These are phyloP conservation scores for Claviceps fusiformis DNA, from an alignment of 2,329 filamentous ascomycete genomes.

Conservation along the genomic window DNA sequence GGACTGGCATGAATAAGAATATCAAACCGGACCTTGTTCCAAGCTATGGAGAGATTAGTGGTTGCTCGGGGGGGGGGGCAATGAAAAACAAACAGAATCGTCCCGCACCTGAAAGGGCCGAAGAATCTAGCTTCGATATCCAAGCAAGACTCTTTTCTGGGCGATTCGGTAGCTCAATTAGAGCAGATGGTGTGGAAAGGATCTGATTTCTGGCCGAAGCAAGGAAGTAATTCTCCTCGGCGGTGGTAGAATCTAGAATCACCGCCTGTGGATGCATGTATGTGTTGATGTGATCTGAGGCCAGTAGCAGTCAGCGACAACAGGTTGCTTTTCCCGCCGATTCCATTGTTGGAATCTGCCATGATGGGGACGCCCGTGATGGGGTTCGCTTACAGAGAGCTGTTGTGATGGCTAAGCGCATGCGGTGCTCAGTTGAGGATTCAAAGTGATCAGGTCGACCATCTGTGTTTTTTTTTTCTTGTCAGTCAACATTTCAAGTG, in stretches of 20 bases:
- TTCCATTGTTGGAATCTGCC: neutral
- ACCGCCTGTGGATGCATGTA: constrained; percentile 68
- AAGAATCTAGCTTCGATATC: constrained; percentile 64
- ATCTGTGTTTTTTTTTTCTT: constrained; percentile 32
- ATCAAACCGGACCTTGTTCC: constrained; percentile 68
- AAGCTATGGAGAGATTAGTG: constrained; percentile 35
- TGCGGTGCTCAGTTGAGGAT: constrained; percentile 55
- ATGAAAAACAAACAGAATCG: neutral
- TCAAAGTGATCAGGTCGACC: constrained; percentile 61
- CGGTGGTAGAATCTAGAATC: constrained; percentile 52
- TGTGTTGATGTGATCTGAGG: constrained; percentile 47
- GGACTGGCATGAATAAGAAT: constrained; percentile 68
- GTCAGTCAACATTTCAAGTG: neutral
- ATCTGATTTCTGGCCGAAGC: constrained; percentile 44
- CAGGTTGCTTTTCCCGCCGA: neutral
- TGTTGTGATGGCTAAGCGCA: constrained; percentile 48
- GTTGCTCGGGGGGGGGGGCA: neutral
- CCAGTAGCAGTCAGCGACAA: neutral
- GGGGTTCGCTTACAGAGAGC: constrained; percentile 50
- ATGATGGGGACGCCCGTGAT: no score
- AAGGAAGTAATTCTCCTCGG: constrained; percentile 58
- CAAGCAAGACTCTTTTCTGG: constrained; percentile 54
- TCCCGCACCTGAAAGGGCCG: constrained; percentile 47
- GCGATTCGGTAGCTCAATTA: constrained; percentile 62
- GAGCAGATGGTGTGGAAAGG: constrained; percentile 35